Percentiles rank a stretch among this genome's conserved stretches.
Conservation (phyloP, 2,329 filamentous ascomycete genomes). For the Arthroderma uncinatum region DNA sequence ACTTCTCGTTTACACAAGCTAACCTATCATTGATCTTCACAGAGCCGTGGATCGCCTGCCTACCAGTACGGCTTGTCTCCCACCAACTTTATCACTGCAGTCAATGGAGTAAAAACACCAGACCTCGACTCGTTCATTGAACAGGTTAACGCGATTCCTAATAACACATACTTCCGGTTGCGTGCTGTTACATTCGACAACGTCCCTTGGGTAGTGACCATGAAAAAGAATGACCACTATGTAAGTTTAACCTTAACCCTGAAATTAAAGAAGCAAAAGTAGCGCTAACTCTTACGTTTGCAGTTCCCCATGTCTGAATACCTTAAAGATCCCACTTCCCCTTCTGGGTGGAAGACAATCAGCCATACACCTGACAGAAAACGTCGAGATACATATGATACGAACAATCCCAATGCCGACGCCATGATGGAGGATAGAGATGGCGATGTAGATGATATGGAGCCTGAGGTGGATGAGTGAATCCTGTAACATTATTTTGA, state of each 20-base stretch:
- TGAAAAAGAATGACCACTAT: constrained; percentile 99
- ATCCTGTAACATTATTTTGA: not conserved
- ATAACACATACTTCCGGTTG: constrained; percentile 96
- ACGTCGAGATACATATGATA: constrained; percentile 26
- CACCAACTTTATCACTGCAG: constrained; percentile 94
- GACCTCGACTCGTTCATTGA: constrained; percentile 70
- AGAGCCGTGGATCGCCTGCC: constrained; percentile 66
- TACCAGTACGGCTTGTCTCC: constrained; percentile 88
- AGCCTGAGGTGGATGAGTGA: constrained; percentile 23
- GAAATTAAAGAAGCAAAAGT: not conserved
- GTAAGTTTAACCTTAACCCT: constrained; percentile 25
- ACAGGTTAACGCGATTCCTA: constrained; percentile 75
- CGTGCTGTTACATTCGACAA: constrained; percentile 98
- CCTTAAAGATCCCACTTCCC: constrained; percentile 43
- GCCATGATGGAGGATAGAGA: constrained; percentile 36
- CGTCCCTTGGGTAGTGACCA: constrained; percentile 97
- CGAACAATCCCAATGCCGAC: constrained; percentile 36
- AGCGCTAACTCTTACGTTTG: not conserved
- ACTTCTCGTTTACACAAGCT: not conserved
- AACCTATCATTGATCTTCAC: constrained; percentile 3
- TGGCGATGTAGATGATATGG: constrained; percentile 27
- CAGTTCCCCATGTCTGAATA: constrained; percentile 57
- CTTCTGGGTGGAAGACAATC: constrained; percentile 48
- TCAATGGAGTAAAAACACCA: constrained; percentile 77
- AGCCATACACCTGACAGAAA: constrained; percentile 41